phyloP scores from a whole-genome alignment of 2,329 filamentous ascomycete species.

The Bipolaris gigantea region DNA sequence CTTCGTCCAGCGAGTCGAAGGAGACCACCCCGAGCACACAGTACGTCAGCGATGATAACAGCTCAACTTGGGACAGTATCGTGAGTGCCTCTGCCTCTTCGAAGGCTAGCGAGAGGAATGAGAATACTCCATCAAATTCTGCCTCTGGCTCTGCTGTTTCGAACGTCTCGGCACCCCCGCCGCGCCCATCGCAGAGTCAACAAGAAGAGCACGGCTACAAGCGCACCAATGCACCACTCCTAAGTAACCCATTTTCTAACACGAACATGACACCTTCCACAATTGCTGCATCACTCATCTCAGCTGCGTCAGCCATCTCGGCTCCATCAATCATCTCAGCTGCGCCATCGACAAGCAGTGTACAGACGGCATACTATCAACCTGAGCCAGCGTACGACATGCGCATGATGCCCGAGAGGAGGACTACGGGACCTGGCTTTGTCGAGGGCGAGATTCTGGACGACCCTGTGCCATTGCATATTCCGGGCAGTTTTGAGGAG shows the following conservation, averaged over 20 bases:
- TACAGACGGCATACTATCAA: conserved; percentile 45
- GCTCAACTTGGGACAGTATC: conserved; percentile 27
- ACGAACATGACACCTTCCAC: conserved; percentile 27
- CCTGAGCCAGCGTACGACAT: conserved; percentile 48
- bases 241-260: conserved; percentile 37
- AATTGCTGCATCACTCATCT: conserved; percentile 22
- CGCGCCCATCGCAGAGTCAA: conserved; percentile 24
- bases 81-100: conserved; percentile 26
- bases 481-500: conserved; percentile 65
- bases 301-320: conserved; percentile 25
- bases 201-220: conserved; percentile 19
- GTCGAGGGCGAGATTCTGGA: conserved; percentile 43
- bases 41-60: conserved; percentile 32
- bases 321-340: conserved; percentile 9
- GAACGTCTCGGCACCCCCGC: conserved; percentile 22
- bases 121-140: conserved; percentile 35
- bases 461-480: conserved; percentile 62
- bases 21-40: conserved; percentile 37
- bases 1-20: conserved; percentile 16
- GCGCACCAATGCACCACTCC: conserved; percentile 20
- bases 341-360: conserved; percentile 25
- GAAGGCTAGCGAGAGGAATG: conserved; percentile 38
- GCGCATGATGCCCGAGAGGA: conserved; percentile 14
- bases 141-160: conserved; percentile 26
- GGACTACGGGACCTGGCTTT: conserved; percentile 37